A percentile compares a stretch with the other conserved stretches of the same genome.
These are phyloP conservation scores for Glarea lozoyensis DNA, from an alignment of 495 filamentous ascomycete genomes.

Conservation along the genomic window DNA sequence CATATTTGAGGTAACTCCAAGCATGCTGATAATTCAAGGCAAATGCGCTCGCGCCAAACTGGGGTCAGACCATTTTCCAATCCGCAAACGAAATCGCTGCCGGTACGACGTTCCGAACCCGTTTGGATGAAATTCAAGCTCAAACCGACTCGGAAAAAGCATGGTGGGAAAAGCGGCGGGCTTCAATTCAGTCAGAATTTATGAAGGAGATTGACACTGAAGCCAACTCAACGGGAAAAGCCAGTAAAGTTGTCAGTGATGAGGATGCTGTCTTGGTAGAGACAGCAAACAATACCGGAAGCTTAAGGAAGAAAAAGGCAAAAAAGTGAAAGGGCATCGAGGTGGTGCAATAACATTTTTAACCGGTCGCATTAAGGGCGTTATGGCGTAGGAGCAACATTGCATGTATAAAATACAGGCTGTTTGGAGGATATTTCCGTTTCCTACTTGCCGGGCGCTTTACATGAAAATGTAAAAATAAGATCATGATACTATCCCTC, in stretches of 20 bases:
- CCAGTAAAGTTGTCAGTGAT: conserved; percentile 48
- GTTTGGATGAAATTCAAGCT: conserved; percentile 54
- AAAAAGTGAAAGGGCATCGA: conserved; percentile 72
- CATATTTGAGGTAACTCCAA: not conserved
- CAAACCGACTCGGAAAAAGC: conserved; percentile 63
- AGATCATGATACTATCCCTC: too few relatives aligned
- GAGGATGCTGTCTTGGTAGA: conserved; percentile 86
- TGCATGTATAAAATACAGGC: too few relatives aligned
- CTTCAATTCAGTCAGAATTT: conserved; percentile 63
- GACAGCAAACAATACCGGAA: conserved; percentile 36
- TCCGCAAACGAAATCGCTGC: conserved; percentile 78
- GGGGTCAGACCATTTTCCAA: conserved; percentile 95
- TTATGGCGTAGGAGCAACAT: too few relatives aligned
- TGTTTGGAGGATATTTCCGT: too few relatives aligned
- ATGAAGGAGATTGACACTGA: conserved; percentile 73
- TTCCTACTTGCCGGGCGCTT: too few relatives aligned
- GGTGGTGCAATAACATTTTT: too few relatives aligned
- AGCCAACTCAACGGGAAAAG: conserved; percentile 22
- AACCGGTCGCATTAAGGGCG: too few relatives aligned
- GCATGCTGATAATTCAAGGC: conserved; percentile 41
- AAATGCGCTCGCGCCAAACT: conserved; percentile 75
- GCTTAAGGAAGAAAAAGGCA: conserved; percentile 60
- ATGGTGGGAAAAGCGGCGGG: conserved; percentile 83
- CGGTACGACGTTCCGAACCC: conserved; percentile 51
- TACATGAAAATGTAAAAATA: too few relatives aligned